Conservation (phyloP, 768 basidiomycete species). For the Tubosaeta sp. region DNA sequence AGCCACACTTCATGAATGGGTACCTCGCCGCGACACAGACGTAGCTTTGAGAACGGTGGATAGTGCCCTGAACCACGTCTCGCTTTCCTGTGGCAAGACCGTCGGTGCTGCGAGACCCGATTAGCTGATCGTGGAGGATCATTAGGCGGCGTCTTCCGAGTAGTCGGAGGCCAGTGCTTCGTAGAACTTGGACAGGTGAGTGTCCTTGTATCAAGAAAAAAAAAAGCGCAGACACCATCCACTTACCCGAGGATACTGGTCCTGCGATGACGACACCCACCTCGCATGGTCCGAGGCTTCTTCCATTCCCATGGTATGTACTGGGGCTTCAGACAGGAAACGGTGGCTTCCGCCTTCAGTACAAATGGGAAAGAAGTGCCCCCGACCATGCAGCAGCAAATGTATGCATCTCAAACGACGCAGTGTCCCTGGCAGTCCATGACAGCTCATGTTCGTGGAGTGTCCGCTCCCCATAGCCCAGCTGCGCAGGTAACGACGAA, state of each 20-base stretch:
- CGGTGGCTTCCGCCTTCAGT: slow-evolving; percentile 28
- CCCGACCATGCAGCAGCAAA: slow-evolving; percentile 33
- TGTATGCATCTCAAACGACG: slow-evolving; percentile 18
- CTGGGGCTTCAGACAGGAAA: slow-evolving; percentile 29
- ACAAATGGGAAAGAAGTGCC: slow-evolving; percentile 36
- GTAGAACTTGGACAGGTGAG: slow-evolving; percentile 3
- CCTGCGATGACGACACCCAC: slow-evolving; percentile 22
- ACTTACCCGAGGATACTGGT: slow-evolving; percentile 16
- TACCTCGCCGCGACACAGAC: neutral
- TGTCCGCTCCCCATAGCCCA: slow-evolving; percentile 17
- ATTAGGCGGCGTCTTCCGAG: neutral
- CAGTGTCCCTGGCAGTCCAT: slow-evolving; percentile 10
- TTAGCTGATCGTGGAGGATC: slow-evolving; percentile 2
- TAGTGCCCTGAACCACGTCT: slow-evolving; percentile 1
- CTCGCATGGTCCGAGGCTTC: slow-evolving; percentile 39
- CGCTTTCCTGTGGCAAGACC: slow-evolving; percentile 1
- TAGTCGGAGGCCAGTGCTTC: slow-evolving; percentile 6
- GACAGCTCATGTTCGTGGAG: neutral
- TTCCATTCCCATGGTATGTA: slow-evolving; percentile 60
- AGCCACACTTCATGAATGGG: slow-evolving; percentile 1
- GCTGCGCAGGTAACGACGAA: slow-evolving; percentile 2
- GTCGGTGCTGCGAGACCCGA: neutral
- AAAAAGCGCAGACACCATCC: neutral
- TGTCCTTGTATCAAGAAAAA: neutral
- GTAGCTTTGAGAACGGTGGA: slow-evolving; percentile 4